phyloP scores from a whole-genome alignment of 1,139 yeast species.

The Suhomyces taliae region DNA sequence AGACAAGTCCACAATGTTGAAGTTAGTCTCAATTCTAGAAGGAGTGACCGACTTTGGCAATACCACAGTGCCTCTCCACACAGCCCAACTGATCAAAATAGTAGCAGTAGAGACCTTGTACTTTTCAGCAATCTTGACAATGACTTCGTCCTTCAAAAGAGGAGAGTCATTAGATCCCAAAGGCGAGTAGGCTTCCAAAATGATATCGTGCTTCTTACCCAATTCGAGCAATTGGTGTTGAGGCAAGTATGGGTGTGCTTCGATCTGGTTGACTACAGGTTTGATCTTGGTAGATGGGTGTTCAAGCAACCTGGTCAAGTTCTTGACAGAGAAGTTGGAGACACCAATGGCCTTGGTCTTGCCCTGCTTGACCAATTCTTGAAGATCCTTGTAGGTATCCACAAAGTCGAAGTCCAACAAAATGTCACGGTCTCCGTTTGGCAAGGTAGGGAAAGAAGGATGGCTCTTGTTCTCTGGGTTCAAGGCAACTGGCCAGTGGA shows the following conservation, averaged over 20 bases:
- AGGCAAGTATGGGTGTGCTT: constrained; percentile 24
- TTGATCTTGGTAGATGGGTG: constrained; percentile 17
- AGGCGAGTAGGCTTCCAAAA: constrained; percentile 24
- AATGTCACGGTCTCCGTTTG: constrained; percentile 6
- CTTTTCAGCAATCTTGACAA: constrained; percentile 17
- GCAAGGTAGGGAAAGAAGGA: constrained; percentile 28
- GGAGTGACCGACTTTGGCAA: constrained; percentile 22
- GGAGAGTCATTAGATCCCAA: constrained; percentile 24
- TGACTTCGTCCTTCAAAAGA: constrained; percentile 15
- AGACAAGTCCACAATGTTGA: constrained; percentile 15
- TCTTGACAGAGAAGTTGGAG: constrained; percentile 19
- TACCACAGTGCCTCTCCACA: constrained; percentile 23
- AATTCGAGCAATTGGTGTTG: constrained; percentile 18
- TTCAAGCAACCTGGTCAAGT: constrained; percentile 16
- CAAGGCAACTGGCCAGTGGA: constrained; percentile 81
- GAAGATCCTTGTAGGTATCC: constrained; percentile 17
- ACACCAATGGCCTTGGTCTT: constrained; percentile 22
- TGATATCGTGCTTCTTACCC: constrained; percentile 16
- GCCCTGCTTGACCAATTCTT: constrained; percentile 12
- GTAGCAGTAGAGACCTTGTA: constrained; percentile 17
- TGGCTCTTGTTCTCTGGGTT: constrained; percentile 10
- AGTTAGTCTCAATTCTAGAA: constrained; percentile 18
- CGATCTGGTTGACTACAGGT: constrained; percentile 24
- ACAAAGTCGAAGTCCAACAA: constrained; percentile 18
- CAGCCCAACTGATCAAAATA: constrained; percentile 21